Base-by-base conservation (phyloP, 805 yeast species). In the Wickerhamiella parazyma region DNA sequence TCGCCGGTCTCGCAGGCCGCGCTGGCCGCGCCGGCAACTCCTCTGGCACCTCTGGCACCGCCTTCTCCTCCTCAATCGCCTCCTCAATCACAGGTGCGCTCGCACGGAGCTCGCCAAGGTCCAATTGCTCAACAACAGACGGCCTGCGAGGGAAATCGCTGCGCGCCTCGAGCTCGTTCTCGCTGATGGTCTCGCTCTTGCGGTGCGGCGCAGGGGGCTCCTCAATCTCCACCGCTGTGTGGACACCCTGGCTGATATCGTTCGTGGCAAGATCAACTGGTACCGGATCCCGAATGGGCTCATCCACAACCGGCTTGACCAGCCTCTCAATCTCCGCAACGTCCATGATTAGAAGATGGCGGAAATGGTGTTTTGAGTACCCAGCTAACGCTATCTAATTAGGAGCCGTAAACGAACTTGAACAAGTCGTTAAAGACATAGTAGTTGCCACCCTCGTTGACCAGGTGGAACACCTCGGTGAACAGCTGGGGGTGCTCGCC, bases 381-480 rank as follows among this genome's bases (percentile, higher is more conserved):
- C 8, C 24, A 21, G 24, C 24, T 21, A 6, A 21, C 24, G 28
- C 29, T 25, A 11, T 4, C 29, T 25, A 28, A 11, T 18, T 36
- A 42, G 6, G 38, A 49, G 16, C 53, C 55, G 12, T 49, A 35
- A 16, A 55, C 49, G 16, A 91, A 77, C 71, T 97, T 83, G 77
- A 91, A 91, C 53, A 91, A 84, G 62, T 91, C 98, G 67, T 91
- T 91, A 69, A 85, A 82, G 48, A 91, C 97, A 60, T 78, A 91
- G 72, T 87, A 91, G 25, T 93, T 80, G 60, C 73, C 75, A 42
- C 80, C 84, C 47, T 91, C 98, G 51, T 95, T 96, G 50, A 86
- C 79, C 68, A 91, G 76, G 63, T 91, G 97, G 78, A 91, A 91
- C 38, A 85, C 94, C 69, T 91, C 98, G 25, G 97, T 84, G 68